These are phyloP conservation scores for Sporothrix luriei DNA, from an alignment of 2,329 filamentous ascomycete genomes.

Conservation along the genomic window DNA sequence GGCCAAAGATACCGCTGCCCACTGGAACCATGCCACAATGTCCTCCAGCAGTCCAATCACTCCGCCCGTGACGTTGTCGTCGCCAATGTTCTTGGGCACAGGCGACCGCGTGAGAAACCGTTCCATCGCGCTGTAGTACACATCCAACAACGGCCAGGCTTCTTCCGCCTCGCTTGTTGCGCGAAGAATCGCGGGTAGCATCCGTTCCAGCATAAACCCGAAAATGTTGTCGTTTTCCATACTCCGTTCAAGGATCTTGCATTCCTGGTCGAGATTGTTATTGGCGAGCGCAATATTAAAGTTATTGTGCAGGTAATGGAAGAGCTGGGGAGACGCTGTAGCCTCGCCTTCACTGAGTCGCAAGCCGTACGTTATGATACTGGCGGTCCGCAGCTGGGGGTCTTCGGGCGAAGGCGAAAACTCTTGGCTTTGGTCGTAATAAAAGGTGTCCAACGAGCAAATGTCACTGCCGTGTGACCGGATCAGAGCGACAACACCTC, in stretches of 20 bases:
- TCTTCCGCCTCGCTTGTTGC: slow-evolving; percentile 44
- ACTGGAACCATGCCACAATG: slow-evolving; percentile 38
- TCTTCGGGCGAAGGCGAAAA: slow-evolving; percentile 60
- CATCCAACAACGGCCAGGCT: slow-evolving; percentile 54
- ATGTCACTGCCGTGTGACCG: slow-evolving; percentile 58
- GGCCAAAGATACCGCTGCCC: slow-evolving; percentile 17
- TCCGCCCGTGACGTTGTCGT: slow-evolving; percentile 41
- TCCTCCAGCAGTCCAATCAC: slow-evolving; percentile 43
- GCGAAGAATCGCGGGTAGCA: slow-evolving; percentile 58
- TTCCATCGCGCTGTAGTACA: slow-evolving; percentile 52
- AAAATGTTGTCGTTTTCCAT: slow-evolving; percentile 52
- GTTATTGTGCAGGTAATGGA: slow-evolving; percentile 60
- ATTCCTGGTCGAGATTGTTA: slow-evolving; percentile 52
- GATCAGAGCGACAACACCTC: slow-evolving; percentile 56
- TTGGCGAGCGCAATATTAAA: slow-evolving; percentile 59
- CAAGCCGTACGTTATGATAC: slow-evolving; percentile 59
- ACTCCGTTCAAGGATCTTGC: slow-evolving; percentile 51
- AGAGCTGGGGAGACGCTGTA: slow-evolving; percentile 53
- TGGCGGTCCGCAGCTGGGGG: slow-evolving; percentile 59
- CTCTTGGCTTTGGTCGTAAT: slow-evolving; percentile 58
- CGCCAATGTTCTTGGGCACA: slow-evolving; percentile 46
- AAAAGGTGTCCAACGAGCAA: slow-evolving; percentile 58
- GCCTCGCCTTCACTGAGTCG: slow-evolving; percentile 56
- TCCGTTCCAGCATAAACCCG: slow-evolving; percentile 54
- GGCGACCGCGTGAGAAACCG: slow-evolving; percentile 43